A percentile compares a stretch with the other conserved stretches of the same genome.
phyloP scores from a whole-genome alignment of 768 basidiomycete genomes.

The Hygrophoropsis aurantiaca region DNA sequence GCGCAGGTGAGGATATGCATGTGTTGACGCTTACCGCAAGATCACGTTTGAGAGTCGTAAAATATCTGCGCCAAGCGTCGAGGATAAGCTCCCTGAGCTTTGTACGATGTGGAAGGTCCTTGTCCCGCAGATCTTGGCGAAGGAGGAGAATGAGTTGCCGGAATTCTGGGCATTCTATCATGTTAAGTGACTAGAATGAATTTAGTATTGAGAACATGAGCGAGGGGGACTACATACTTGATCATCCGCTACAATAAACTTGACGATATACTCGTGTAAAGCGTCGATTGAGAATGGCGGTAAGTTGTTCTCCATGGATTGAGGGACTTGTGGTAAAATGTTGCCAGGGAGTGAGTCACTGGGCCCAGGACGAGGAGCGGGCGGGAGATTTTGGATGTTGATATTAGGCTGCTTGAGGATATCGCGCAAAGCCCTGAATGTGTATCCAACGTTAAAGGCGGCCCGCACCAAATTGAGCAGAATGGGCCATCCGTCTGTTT shows the following conservation, averaged over 20 bases:
- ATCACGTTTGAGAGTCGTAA: neutral
- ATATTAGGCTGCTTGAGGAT: neutral
- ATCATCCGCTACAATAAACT: constrained; percentile 7
- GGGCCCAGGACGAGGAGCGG: neutral
- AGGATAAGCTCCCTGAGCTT: constrained; percentile 3
- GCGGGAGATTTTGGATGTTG: neutral
- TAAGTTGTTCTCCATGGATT: neutral
- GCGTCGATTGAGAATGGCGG: neutral
- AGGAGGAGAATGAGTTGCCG: neutral
- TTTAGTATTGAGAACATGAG: neutral
- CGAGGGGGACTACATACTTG: constrained; percentile 6
- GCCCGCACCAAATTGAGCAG: neutral
- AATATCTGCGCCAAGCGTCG: neutral
- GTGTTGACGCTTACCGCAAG: neutral
- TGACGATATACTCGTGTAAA: constrained; percentile 1
- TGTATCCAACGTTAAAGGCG: neutral
- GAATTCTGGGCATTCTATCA: neutral
- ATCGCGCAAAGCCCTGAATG: neutral
- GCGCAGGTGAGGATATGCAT: neutral
- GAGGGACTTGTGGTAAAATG: neutral
- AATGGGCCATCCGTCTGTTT: constrained; percentile 2
- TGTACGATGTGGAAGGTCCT: constrained; percentile 5
- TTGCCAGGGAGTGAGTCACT: neutral
- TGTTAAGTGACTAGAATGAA: constrained; percentile 1
- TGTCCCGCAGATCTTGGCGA: neutral